These are phyloP conservation scores for Periconia sp. DNA, from an alignment of 2,329 filamentous ascomycete species.

Conservation along the genomic window DNA sequence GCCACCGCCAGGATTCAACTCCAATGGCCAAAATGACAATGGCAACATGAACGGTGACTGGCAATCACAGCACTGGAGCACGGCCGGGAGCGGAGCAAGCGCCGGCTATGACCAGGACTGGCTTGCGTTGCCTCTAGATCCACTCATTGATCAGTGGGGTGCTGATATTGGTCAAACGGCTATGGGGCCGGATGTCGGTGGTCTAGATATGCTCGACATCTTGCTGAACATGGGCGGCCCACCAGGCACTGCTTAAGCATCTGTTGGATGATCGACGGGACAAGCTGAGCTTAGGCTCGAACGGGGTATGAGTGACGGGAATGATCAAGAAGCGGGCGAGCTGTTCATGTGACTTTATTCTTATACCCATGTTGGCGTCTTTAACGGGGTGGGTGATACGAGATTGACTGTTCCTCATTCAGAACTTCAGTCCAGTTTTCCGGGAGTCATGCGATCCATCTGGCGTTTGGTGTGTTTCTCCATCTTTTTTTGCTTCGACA, in stretches of 20 bases:
- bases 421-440: too few species aligned
- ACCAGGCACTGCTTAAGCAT: conserved; percentile 5
- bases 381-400: too few species aligned
- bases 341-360: too few species aligned
- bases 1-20: conserved; percentile 52
- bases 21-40: conserved; percentile 23
- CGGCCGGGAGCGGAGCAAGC: conserved; percentile 13
- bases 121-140: conserved; percentile 67
- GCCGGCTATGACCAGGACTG: conserved; percentile 57
- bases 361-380: too few species aligned
- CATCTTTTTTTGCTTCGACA: too few species aligned
- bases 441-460: too few species aligned
- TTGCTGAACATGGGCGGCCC: conserved; percentile 47
- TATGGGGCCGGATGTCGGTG: conserved; percentile 69
- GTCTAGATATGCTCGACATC: conserved; percentile 58
- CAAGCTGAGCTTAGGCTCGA: too few species aligned
- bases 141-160: conserved; percentile 63
- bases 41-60: conserved; percentile 17
- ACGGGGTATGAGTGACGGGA: too few species aligned
- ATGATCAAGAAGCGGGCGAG: too few species aligned
- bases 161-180: conserved; percentile 63
- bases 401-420: too few species aligned
- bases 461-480: too few species aligned
- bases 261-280: too few species aligned
- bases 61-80: conserved; percentile 23